These are phyloP conservation scores for Plasmodiophora brassicae DNA, from an alignment of 208 protist species.

Conservation along the genomic window DNA sequence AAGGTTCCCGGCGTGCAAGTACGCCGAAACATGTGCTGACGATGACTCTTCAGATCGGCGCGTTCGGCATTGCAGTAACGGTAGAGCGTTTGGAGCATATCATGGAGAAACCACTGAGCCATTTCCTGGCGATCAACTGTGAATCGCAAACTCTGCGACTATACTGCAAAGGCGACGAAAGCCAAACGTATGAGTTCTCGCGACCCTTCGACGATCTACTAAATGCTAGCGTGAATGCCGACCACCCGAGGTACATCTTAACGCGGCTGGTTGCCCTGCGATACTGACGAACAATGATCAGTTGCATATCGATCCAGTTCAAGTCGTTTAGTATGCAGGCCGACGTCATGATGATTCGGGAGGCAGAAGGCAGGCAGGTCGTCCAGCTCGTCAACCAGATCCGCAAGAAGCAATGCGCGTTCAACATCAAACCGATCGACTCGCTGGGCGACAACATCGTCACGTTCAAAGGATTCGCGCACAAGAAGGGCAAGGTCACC, in stretches of 20 bases:
- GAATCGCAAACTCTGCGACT: neutral
- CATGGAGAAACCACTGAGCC: neutral
- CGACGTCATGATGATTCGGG: neutral
- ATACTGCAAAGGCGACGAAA: neutral
- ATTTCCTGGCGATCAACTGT: neutral
- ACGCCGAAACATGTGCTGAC: no score
- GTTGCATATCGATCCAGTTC: neutral
- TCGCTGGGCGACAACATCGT: neutral
- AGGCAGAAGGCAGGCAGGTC: neutral
- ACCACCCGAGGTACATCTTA: neutral
- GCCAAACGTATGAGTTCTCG: neutral
- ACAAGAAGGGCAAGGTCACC: neutral
- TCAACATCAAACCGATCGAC: neutral
- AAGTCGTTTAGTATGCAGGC: neutral
- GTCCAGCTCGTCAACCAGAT: neutral
- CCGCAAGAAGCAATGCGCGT: neutral
- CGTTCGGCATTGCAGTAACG: neutral
- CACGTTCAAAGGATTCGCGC: neutral
- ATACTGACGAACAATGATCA: neutral
- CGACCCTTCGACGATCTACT: neutral
- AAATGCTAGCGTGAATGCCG: neutral
- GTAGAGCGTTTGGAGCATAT: neutral
- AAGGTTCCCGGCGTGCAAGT: no score
- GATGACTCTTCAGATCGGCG: neutral
- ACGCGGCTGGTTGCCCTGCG: neutral